A percentile compares a stretch with the other conserved stretches of the same genome.
Evolutionary conservation across 768 basidiomycete genomes (phyloP).

Genomic region (Russula abietina): DNA sequence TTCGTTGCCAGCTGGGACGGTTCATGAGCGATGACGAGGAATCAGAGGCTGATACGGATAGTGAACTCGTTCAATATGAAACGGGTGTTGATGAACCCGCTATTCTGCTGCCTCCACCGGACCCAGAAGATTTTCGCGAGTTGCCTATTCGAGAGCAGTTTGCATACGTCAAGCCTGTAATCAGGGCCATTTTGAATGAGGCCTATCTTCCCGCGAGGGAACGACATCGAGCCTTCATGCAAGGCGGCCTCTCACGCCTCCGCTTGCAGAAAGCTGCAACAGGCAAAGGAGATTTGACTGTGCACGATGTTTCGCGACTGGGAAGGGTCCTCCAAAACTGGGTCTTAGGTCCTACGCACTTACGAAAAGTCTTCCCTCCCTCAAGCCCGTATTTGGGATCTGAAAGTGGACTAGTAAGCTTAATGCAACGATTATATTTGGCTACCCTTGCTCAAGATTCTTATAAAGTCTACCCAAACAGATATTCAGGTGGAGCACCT

Average conservation of each 20-base stretch:
- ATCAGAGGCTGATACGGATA: constrained; percentile 28
- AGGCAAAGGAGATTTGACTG: constrained; percentile 36
- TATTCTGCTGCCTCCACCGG: constrained; percentile 42
- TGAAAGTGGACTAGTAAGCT: constrained; percentile 15
- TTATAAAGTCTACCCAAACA: constrained; percentile 8
- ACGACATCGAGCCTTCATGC: constrained; percentile 51
- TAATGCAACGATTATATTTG: not conserved
- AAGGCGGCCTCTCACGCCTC: constrained; percentile 46
- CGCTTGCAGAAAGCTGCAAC: constrained; percentile 33
- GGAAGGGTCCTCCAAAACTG: constrained; percentile 32
- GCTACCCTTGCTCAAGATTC: not conserved
- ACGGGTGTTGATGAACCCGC: constrained; percentile 35
- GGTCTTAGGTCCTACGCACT: constrained; percentile 27
- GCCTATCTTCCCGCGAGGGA: constrained; percentile 46
- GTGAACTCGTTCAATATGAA: constrained; percentile 27
- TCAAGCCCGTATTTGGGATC: constrained; percentile 4
- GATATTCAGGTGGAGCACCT: constrained; percentile 6
- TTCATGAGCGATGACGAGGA: constrained; percentile 43
- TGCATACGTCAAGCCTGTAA: constrained; percentile 56
- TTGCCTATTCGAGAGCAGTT: constrained; percentile 55
- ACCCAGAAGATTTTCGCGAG: constrained; percentile 38
- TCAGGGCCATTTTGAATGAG: constrained; percentile 53
- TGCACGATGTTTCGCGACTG: constrained; percentile 36
- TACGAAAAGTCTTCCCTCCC: constrained; percentile 1
- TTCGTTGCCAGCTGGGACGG: constrained; percentile 43